Base-by-base conservation (phyloP, 148 eudicot species). In the Bassia scoparia region DNA sequence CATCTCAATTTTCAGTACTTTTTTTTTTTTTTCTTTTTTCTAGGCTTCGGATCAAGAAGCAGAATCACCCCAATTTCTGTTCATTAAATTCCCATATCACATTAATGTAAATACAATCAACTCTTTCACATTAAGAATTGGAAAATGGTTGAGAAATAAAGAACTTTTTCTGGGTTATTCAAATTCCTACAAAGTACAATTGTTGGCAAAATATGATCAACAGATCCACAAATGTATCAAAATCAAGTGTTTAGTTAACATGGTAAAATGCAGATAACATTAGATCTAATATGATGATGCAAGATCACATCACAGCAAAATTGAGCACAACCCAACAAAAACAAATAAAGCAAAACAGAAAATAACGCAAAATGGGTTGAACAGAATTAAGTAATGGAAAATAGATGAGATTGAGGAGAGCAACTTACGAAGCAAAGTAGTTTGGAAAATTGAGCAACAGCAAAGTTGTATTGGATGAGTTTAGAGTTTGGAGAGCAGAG, bases 241-340 rank as follows among this genome's bases (percentile, higher is more conserved):
- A 2, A 4, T 31, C 15, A 23, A 7, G n/a, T 35, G 63, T 21
- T 33, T 20, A 60, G 48, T 31, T 16, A 72, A 43, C 29, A 59
- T 56, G 56, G 44, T 60, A 23, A 20, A 13, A 72, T 33, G 56
- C 23, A 46, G 53, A 72, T 72, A 1, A 44, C 21, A 20, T 21
- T 17, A 58, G 59, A 76, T 76, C 74, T 38, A 61, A 35, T 37
- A 10, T 14, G 21, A 60, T 53, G 14, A 11, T 12, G 15, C 38
- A 50, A 61, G n/a, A 62, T 69, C 55, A 49, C 56, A 75, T 43
- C 16, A 58, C 59, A 56, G 54, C 3, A 67, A n/a, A 56, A 61
- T 30, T 76, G 35, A 76, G 69, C 49, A 62, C 3, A 41, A 29
- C 15, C 48, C 43, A 44, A 61, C 37, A 26, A 71, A 38, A 54